Base-by-base conservation (phyloP, 208 protist genomes). In the Naegleria fowleri region DNA sequence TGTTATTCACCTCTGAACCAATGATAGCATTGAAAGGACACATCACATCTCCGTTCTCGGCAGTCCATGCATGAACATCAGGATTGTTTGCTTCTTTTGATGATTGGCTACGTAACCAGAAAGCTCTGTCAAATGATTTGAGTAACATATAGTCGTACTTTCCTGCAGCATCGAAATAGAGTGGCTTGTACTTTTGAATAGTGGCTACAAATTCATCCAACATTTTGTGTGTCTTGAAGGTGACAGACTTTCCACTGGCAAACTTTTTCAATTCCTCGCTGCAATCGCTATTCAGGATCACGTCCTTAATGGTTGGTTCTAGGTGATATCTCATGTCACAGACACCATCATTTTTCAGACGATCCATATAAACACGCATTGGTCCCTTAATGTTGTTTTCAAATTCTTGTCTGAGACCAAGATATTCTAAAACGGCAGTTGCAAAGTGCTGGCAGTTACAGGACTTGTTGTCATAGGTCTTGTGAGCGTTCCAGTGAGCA, bases 111-210 rank as follows among this genome's bases (percentile, higher is more conserved):
- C 86, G 15, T 11, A 89, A n/a, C 86, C 86, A 89, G 51, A 67
- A 89, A 38, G 86, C 86, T 67, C 86, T 36, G 59, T 89, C 86
- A 29, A 89, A 89, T 40, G 48, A 67, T 40, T 89, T 89, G 51
- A 89, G n/a, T n/a, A 89, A 40, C 22, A 41, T 41, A 29, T 67
- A 89, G 5, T 89, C 86, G 25, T 41, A 40, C 59, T 58, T 67
- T 39, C n/a, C 41, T 19, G 43, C 36, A 22, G 11, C 29, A 79
- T 79, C 67, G n/a, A 79, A 79, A 29, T 89, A 89, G 13, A 38
- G 13, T 33, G 13, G 19, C 39, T 89, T 55, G 48, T n/a, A 40
- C 29, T 67, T 67, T 22, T 43, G 48, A 58, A 89, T 5, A 67
- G 39, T 41, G 22, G 15, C 13, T 9, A 89, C 86, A 67, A 89